phyloP scores from a whole-genome alignment of 192 early-diverging fungal genomes.

The Paraglomus occultum region DNA sequence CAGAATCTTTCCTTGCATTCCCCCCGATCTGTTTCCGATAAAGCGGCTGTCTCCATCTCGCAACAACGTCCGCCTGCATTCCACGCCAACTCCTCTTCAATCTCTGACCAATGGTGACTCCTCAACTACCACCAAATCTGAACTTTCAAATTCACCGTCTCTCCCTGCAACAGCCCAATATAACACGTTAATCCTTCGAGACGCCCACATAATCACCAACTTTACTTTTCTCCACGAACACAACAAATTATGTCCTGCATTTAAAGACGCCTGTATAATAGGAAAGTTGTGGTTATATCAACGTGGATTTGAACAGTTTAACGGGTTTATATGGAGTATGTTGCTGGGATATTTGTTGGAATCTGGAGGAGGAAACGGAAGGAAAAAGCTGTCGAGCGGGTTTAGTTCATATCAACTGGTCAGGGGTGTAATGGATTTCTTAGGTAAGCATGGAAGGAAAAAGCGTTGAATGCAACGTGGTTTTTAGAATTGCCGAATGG shows the following conservation, averaged over 20 bases:
- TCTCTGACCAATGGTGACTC: neutral
- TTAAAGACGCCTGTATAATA: conserved; percentile 77
- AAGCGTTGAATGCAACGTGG: neutral
- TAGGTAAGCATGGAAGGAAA: conserved; percentile 44
- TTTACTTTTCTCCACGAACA: conserved; percentile 78
- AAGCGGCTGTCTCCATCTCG: conserved; percentile 72
- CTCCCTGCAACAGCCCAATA: conserved; percentile 82
- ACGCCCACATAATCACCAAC: conserved; percentile 71
- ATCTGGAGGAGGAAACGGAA: conserved; percentile 50
- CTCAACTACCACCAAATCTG: conserved; percentile 10
- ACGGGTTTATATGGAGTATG: conserved; percentile 83
- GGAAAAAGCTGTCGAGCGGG: conserved; percentile 61
- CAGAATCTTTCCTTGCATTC: conserved; percentile 77
- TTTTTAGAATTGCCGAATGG: neutral
- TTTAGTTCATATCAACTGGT: conserved; percentile 88
- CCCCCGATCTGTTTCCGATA: conserved; percentile 61
- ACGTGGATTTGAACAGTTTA: conserved; percentile 63
- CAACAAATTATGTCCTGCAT: conserved; percentile 64
- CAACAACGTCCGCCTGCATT: conserved; percentile 67
- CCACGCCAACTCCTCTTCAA: neutral
- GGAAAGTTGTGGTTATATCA: conserved; percentile 86
- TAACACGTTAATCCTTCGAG: conserved; percentile 79
- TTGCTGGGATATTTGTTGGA: conserved; percentile 84
- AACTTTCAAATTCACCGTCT: neutral
- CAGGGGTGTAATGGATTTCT: conserved; percentile 79